Base-by-base conservation (phyloP, 129 eudicot genomes). In the Tanacetum coccineum region DNA sequence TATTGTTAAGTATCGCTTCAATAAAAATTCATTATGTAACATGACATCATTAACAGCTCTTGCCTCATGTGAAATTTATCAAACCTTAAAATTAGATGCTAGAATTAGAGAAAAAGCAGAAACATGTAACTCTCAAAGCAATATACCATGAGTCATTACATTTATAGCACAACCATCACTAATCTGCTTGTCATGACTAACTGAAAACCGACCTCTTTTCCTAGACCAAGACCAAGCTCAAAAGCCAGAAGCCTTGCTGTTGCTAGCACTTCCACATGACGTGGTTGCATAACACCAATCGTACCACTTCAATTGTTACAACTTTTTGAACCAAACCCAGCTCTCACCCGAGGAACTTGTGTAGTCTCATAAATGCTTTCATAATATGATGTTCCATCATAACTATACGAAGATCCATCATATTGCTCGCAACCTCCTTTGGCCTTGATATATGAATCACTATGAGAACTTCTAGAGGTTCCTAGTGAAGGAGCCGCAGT, bases 301-400 rank as follows among this genome's bases (percentile, higher is more conserved):
- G 86, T 78, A 53, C 99, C 99, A 19, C 95, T 80, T 68, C 88
- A 75, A 66, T 18, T 52, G n/a, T 53, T 71, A 49, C 50, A 64
- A 8, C 20, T 42, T 50, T 64, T 76, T 36, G 92, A 84, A 72
- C 95, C 96, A 79, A 73, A 93, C 50, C 99, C 99, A 72, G 99
- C 89, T 80, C 82, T 42, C 26, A 88, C 98, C 96, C 88, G 99
- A 12, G 99, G 99, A 68, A 93, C 95, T 84, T 93, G 99, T 22
- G 99, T 88, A 14, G 99, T 93, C 65, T 88, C 99, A 70, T 82
- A 80, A 79, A 93, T 93, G 62, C 95, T 86, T 93, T 96, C 99
- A 93, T 93, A 67, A 93, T 86, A 88, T 93, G 96, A 78, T 89
- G 99, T 82, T 93, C 99, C 96, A 88, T 82, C 99, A 88, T 86